Evolutionary conservation across 306 rosid species (phyloP).

Genomic region (Prinsepia uniflora): DNA sequence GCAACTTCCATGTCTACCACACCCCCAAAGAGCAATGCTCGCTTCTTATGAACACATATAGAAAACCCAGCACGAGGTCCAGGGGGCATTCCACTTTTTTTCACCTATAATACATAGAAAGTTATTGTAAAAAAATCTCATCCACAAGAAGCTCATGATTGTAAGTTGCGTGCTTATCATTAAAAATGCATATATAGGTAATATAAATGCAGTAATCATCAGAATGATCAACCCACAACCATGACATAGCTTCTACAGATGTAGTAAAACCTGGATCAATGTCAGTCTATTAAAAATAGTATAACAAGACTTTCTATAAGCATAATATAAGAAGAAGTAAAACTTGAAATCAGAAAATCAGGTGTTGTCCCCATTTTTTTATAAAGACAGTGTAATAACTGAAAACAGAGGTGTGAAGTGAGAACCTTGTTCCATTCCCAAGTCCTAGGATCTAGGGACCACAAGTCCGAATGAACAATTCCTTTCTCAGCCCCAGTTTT

Average conservation of each 20-base stretch:
- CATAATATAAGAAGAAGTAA: neutral
- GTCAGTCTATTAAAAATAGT: neutral
- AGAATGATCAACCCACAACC: neutral
- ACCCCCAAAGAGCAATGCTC: slow-evolving; percentile 89
- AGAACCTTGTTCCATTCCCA: slow-evolving; percentile 99
- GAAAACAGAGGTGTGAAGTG: neutral
- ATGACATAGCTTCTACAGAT: neutral
- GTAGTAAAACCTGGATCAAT: neutral
- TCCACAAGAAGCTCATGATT: neutral
- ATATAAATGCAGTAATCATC: neutral
- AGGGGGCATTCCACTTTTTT: slow-evolving; percentile 97
- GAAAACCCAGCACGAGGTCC: slow-evolving; percentile 99
- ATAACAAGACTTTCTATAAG: neutral
- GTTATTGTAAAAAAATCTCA: slow-evolving; percentile 3
- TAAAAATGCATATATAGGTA: neutral
- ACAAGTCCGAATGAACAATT: slow-evolving; percentile 84
- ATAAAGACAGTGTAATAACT: neutral
- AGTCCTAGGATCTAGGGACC: slow-evolving; percentile 97
- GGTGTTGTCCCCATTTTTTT: neutral
- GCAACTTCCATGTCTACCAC: slow-evolving; percentile 95
- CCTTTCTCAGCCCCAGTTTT: slow-evolving; percentile 76
- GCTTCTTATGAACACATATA: slow-evolving; percentile 88
- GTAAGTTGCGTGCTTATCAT: neutral
- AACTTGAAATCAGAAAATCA: neutral
- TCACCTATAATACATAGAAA: slow-evolving; percentile 49